Percentiles rank a stretch among this genome's conserved stretches.
Evolutionary conservation across 805 yeast genomes (phyloP).

Genomic region (Jamesozyma lodderae): DNA sequence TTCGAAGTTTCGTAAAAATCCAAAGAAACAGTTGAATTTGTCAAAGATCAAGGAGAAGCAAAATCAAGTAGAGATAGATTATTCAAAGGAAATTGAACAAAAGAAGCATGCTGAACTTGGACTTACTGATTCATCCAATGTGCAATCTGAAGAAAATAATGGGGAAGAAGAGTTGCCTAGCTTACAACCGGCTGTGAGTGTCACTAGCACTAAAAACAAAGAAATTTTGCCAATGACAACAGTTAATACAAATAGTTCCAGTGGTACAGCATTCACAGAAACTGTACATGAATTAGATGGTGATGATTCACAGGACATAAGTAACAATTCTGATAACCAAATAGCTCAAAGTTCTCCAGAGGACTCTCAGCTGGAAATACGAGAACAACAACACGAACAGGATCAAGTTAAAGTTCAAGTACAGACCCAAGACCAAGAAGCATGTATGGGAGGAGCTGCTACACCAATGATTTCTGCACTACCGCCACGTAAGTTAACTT

Average conservation of each 20-base stretch:
- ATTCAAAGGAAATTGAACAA: not conserved
- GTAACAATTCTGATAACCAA: slow-evolving; percentile 5
- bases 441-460: not conserved
- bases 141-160: not conserved
- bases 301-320: slow-evolving; percentile 18
- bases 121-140: not conserved
- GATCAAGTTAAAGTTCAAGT: no score
- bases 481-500: slow-evolving; percentile 30
- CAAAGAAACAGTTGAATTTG: slow-evolving; percentile 2
- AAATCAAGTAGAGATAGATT: not conserved
- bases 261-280: slow-evolving; percentile 9
- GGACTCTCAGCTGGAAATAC: no score
- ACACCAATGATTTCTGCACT: slow-evolving; percentile 7
- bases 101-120: not conserved
- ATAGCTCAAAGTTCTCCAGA: not conserved
- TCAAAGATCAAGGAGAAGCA: not conserved
- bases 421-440: not conserved
- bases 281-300: slow-evolving; percentile 16
- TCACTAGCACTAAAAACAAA: slow-evolving; percentile 9
- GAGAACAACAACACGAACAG: no score
- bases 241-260: slow-evolving; percentile 5
- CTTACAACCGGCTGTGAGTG: slow-evolving; percentile 16
- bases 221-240: not conserved
- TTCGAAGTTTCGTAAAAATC: slow-evolving; percentile 5
- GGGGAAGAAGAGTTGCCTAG: slow-evolving; percentile 3